Conservation (phyloP, 441 rosid species). For the Pelargonium australe region DNA sequence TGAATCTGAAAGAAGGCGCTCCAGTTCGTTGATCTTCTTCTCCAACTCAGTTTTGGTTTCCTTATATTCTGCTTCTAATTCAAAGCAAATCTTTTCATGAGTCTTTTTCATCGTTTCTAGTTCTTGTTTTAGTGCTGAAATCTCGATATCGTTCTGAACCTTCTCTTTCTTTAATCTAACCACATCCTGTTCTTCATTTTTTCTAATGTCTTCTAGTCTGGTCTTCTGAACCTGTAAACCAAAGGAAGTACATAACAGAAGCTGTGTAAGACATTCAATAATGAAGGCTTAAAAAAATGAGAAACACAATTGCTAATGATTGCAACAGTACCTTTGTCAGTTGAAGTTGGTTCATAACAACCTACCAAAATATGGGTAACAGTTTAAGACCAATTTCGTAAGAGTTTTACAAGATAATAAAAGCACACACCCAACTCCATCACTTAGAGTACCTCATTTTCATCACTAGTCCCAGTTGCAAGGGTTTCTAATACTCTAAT, state of each 20-base stretch:
- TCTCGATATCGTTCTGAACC: slow-evolving; percentile 45
- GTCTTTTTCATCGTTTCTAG: slow-evolving; percentile 40
- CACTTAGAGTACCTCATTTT: slow-evolving; percentile 52
- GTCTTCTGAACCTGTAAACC: slow-evolving; percentile 60
- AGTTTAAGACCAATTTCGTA: slow-evolving; percentile 20
- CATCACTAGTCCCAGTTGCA: slow-evolving; percentile 61
- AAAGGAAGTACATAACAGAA: slow-evolving; percentile 10
- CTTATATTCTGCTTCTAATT: slow-evolving; percentile 50
- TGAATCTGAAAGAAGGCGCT: slow-evolving; percentile 41
- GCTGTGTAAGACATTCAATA: slow-evolving; percentile 1
- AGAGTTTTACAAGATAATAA: slow-evolving; percentile 7
- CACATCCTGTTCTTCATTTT: slow-evolving; percentile 53
- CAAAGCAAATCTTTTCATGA: slow-evolving; percentile 44
- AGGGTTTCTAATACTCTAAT: slow-evolving; percentile 74
- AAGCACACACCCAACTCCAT: slow-evolving; percentile 19
- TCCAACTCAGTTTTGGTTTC: slow-evolving; percentile 43
- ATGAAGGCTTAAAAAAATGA: slow-evolving; percentile 12
- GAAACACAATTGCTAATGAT: not conserved
- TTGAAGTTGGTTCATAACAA: slow-evolving; percentile 50
- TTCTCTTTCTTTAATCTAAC: slow-evolving; percentile 51
- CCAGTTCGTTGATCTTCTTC: slow-evolving; percentile 56
- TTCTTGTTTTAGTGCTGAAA: slow-evolving; percentile 53
- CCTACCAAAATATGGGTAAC: slow-evolving; percentile 34
- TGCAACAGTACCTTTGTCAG: slow-evolving; percentile 54
- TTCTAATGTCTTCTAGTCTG: slow-evolving; percentile 64